Conservation (phyloP, 2,329 filamentous ascomycete species). For the Penicillium sp. region DNA sequence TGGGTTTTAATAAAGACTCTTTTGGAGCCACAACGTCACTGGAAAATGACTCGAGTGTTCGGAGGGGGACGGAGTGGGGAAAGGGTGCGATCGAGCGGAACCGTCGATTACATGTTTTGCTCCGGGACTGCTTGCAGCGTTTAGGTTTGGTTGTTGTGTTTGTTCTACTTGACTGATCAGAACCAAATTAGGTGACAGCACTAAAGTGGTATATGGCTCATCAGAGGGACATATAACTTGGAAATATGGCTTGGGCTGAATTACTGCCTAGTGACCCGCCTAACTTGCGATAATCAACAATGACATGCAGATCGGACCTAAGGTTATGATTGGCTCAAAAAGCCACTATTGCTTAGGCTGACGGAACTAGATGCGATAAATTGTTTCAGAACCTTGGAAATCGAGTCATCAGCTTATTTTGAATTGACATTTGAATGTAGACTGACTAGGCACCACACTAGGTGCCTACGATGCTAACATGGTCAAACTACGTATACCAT, state of each 20-base stretch:
- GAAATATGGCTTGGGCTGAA: not conserved
- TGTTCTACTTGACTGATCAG: not conserved
- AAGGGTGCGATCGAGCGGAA: slow-evolving; percentile 5
- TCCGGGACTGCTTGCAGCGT: not conserved
- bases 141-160: not conserved
- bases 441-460: too few species aligned
- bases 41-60: slow-evolving; percentile 8
- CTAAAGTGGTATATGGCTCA: not conserved
- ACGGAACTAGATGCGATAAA: not conserved
- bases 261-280: not conserved
- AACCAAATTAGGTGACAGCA: not conserved
- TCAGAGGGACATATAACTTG: not conserved
- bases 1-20: slow-evolving; percentile 1
- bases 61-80: slow-evolving; percentile 17
- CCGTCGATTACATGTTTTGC: not conserved
- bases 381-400: not conserved
- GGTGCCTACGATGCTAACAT: too few species aligned
- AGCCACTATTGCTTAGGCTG: not conserved
- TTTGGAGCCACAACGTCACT: slow-evolving; percentile 19
- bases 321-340: not conserved
- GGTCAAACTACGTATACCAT: too few species aligned
- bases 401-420: too few species aligned
- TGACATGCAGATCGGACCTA: not conserved
- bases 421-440: too few species aligned
- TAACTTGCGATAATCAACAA: not conserved